Conservation (phyloP, 75 land plant species). For the Picea glauca region DNA sequence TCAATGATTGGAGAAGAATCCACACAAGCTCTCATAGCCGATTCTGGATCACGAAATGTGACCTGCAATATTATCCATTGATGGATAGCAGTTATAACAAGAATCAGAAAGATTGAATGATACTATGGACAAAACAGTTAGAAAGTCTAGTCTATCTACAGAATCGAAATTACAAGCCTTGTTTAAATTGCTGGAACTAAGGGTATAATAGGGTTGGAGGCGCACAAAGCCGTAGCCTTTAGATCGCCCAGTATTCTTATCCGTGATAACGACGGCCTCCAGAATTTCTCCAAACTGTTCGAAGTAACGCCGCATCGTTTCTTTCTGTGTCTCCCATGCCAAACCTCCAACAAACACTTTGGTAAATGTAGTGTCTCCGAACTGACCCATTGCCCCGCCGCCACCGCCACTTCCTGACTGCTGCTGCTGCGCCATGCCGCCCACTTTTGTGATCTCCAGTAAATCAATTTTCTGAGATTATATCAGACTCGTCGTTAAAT, state of each 20-base stretch:
- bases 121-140: background rate
- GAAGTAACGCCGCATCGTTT: constrained; percentile 68
- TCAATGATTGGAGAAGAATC: constrained; percentile 78
- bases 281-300: constrained; percentile 85
- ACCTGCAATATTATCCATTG: constrained; percentile 31
- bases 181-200: background rate
- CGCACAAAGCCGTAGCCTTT: constrained; percentile 89
- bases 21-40: constrained; percentile 76
- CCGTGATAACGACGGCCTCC: constrained; percentile 86
- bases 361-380: constrained; percentile 14
- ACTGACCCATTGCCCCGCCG: no score
- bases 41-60: constrained; percentile 78
- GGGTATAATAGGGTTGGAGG: background rate
- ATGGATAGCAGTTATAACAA: background rate
- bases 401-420: no score
- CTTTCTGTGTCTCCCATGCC: constrained; percentile 87
- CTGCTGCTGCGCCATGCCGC: no score
- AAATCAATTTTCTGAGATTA: no score
- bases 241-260: constrained; percentile 81
- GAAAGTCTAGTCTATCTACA: background rate
- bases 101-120: background rate
- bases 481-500: no score
- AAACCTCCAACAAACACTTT: constrained; percentile 84
- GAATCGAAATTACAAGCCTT: background rate
- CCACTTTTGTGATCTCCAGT: no score